These are phyloP conservation scores for Neurospora pannonica DNA, from an alignment of 495 filamentous ascomycete species.

Conservation along the genomic window DNA sequence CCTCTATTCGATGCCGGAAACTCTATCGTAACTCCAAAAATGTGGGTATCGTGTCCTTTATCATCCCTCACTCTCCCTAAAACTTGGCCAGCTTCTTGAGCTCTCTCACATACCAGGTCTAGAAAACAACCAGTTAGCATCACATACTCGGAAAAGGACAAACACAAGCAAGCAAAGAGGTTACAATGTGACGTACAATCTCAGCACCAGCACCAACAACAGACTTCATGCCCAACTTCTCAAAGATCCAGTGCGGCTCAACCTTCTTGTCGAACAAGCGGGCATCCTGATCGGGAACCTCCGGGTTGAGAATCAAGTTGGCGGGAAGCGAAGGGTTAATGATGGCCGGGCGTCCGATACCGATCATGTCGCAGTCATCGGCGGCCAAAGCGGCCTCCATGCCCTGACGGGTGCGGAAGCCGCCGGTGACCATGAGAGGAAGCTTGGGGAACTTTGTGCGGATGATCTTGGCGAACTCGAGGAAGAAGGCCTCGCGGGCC, in stretches of 20 bases:
- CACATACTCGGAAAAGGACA: background rate
- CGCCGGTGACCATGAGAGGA: slow-evolving; percentile 37
- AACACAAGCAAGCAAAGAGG: background rate
- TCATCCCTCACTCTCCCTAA: background rate
- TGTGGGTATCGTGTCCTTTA: background rate
- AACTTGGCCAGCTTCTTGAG: background rate
- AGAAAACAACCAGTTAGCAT: background rate
- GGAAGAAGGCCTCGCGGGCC: slow-evolving; percentile 53
- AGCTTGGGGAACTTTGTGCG: slow-evolving; percentile 34
- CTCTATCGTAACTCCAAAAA: background rate
- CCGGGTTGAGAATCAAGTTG: slow-evolving; percentile 42
- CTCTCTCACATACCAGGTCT: background rate
- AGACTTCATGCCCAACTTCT: slow-evolving; percentile 26
- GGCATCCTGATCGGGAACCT: slow-evolving; percentile 41
- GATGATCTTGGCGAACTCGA: slow-evolving; percentile 43
- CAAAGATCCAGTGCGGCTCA: slow-evolving; percentile 22
- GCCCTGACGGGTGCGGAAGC: slow-evolving; percentile 46
- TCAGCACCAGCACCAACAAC: slow-evolving; percentile 13
- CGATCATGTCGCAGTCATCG: slow-evolving; percentile 49
- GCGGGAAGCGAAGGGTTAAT: slow-evolving; percentile 40
- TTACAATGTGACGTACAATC: background rate
- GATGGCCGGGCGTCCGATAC: slow-evolving; percentile 45
- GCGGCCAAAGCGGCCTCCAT: slow-evolving; percentile 42
- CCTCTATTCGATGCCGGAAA: background rate
- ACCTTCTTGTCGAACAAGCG: slow-evolving; percentile 28